Base-by-base conservation (phyloP, 2,329 filamentous ascomycete genomes). In the Massarina eburnea region DNA sequence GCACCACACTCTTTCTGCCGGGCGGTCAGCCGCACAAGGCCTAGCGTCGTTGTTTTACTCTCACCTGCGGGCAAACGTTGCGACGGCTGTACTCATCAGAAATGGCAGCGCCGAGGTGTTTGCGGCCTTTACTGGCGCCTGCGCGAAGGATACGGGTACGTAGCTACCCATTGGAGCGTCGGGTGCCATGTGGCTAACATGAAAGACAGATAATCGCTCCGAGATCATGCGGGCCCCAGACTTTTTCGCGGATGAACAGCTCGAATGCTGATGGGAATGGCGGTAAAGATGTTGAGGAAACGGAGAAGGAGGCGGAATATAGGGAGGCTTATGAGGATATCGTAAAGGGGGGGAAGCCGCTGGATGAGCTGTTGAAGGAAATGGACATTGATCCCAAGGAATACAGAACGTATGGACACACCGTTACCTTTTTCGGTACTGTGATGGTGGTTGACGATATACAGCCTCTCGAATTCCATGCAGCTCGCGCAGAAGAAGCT, bases 21-120 rank as follows among this genome's bases (percentile, higher is more conserved):
- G 61, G 59, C 64, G 51, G 55, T 61, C 49, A 54, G 43, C 17
- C 2, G 21, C 18, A 32, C 41, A 4, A 18, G 56, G 21, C 30
- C 49, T 67, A 67, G 62, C 49, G 55, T 42, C 21, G 22, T 49
- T 41, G 43, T 47, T 46, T 55, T 57, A 46, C 54, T 57, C n/a
- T 59, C 43, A 32, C 53, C 44, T 26, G 18, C 32, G 9, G 15
- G 20, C 15, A 37, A n/a, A 20, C 36, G 17, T 36, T 32, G 40
- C 34, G 45, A 41, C 43, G 41, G 52, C 46, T 45, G 49, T 43
- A 48, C 49, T 54, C 57, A 55, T 20, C 20, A 59, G 54, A 48
- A 46, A 77, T 77, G 75, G 71, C 75, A 45, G 61, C 67, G 49
- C 72, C 73, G 43, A 59, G 70, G 53, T 74, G 71, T 66, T 58